phyloP scores from a whole-genome alignment of 148 eudicot species.

The Chenopodium suecicum region DNA sequence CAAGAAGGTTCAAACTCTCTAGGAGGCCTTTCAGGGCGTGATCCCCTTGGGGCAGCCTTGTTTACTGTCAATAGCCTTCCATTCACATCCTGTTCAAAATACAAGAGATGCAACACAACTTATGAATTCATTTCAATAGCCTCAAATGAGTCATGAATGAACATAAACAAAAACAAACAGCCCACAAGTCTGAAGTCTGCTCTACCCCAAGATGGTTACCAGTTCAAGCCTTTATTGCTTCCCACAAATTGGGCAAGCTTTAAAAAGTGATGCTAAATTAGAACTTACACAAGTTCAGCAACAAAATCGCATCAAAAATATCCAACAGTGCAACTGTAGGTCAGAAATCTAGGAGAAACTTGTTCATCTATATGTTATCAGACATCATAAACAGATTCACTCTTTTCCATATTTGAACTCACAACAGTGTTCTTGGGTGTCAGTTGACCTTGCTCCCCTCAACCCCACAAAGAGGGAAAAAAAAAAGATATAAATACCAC shows the following conservation, averaged over 20 bases:
- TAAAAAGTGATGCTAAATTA: neutral
- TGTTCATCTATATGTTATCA: neutral
- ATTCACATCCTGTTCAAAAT: conserved; percentile 49
- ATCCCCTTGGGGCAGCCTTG: conserved; percentile 92
- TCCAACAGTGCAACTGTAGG: neutral
- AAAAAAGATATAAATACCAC: neutral
- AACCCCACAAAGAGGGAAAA: too few relatives aligned
- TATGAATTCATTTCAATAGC: neutral
- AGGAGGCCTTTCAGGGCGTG: conserved; percentile 66
- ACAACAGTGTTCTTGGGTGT: neutral
- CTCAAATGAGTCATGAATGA: neutral
- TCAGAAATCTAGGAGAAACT: neutral
- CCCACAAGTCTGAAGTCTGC: neutral
- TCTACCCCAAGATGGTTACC: neutral
- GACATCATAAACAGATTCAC: neutral
- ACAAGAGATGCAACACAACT: neutral
- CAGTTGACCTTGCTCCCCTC: neutral
- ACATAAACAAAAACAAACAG: neutral
- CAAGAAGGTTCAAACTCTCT: conserved; percentile 47
- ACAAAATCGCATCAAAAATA: neutral
- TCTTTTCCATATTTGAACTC: neutral
- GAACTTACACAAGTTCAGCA: neutral
- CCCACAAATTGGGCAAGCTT: neutral
- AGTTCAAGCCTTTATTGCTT: neutral
- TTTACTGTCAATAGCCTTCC: conserved; percentile 79